Percentiles rank a stretch among this genome's conserved stretches.
phyloP scores from a whole-genome alignment of 2,329 filamentous ascomycete genomes.

The Fonsecaea pugnacius region DNA sequence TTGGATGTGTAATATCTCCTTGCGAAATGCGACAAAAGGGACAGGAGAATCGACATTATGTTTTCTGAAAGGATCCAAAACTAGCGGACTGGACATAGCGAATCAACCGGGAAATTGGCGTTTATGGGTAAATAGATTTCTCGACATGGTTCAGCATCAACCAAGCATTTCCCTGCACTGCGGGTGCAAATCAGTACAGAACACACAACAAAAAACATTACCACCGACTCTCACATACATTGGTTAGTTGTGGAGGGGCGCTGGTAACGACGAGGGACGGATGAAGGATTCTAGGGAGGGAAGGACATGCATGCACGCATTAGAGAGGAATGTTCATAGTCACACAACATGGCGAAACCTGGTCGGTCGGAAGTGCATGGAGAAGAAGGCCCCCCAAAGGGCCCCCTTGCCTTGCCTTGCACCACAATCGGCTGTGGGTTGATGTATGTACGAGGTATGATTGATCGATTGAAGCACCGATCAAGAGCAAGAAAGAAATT shows the following conservation, averaged over 20 bases:
- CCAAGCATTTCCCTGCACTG: neutral
- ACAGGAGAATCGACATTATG: neutral
- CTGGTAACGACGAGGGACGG: neutral
- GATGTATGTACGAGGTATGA: too few species aligned
- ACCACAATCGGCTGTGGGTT: neutral
- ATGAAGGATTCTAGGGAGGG: neutral
- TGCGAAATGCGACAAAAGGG: neutral
- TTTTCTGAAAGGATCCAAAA: neutral
- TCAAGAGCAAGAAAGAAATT: too few species aligned
- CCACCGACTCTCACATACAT: conserved; percentile 1
- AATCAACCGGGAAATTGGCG: neutral
- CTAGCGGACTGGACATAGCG: neutral
- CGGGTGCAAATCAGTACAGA: neutral
- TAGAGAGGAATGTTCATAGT: conserved; percentile 1
- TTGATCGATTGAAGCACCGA: too few species aligned
- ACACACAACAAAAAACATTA: neutral
- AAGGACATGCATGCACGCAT: neutral
- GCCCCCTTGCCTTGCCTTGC: neutral
- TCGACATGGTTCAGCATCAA: conserved; percentile 1
- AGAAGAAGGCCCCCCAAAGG: neutral
- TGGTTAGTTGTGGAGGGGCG: neutral
- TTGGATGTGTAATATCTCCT: conserved; percentile 3
- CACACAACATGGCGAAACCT: neutral
- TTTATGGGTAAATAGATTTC: neutral
- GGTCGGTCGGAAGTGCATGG: neutral